phyloP scores from a whole-genome alignment of 352 stramenopile species.

The Pythium vanterpoolii region DNA sequence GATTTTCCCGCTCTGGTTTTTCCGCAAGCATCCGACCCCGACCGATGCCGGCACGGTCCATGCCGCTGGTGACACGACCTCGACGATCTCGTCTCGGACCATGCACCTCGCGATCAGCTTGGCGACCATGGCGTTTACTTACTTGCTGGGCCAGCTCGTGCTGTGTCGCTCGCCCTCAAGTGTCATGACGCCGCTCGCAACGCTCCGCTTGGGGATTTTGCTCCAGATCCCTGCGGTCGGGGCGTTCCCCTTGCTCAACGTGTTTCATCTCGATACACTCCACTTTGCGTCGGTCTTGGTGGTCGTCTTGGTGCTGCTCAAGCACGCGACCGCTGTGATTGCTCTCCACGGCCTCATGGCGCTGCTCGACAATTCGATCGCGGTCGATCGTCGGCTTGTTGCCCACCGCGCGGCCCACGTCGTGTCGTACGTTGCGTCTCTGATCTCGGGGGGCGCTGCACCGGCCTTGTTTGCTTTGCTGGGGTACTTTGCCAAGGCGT shows the following conservation, averaged over 20 bases:
- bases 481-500: conserved; percentile 70
- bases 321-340: conserved; percentile 59
- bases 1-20: conserved; percentile 77
- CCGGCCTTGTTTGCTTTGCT: conserved; percentile 69
- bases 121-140: conserved; percentile 45
- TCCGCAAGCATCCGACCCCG: conserved; percentile 46
- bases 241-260: conserved; percentile 64
- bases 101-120: conserved; percentile 52
- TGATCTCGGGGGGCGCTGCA: conserved; percentile 46
- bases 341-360: conserved; percentile 62
- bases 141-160: conserved; percentile 50
- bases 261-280: conserved; percentile 66
- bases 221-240: conserved; percentile 71
- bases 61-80: conserved; percentile 14
- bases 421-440: conserved; percentile 50
- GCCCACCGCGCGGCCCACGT: conserved; percentile 68
- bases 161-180: conserved; percentile 54
- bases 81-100: conserved; percentile 52
- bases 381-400: conserved; percentile 58
- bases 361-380: conserved; percentile 79
- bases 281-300: conserved; percentile 62
- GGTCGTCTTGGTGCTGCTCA: conserved; percentile 51
- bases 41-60: conserved; percentile 40
- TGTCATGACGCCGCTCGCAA: conserved; percentile 75
- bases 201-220: conserved; percentile 67